A percentile compares a stretch with the other conserved stretches of the same genome.
phyloP scores from a whole-genome alignment of 345 rosid genomes.

The Excoecaria agallocha region DNA sequence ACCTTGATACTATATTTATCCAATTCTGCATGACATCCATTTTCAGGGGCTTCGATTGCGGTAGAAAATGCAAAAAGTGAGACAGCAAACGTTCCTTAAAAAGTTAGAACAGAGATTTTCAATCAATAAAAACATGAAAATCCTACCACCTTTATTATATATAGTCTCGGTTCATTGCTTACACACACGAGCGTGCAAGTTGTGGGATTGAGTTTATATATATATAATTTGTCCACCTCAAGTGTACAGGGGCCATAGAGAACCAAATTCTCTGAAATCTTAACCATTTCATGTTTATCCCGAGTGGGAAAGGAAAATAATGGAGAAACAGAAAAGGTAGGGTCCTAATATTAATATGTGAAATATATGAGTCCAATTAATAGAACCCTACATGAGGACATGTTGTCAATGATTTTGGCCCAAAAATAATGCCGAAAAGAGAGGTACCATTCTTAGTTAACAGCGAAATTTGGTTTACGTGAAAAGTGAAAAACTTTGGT shows the following conservation, averaged over 20 bases:
- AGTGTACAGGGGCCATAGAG: background rate
- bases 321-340: conserved; percentile 21
- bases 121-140: too few relatives aligned
- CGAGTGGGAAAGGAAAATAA: conserved; percentile 3
- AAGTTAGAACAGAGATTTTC: too few relatives aligned
- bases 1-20: too few relatives aligned
- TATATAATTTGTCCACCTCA: conserved; percentile 20
- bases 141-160: too few relatives aligned
- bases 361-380: background rate
- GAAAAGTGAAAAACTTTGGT: background rate
- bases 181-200: conserved; percentile 24
- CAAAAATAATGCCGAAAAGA: conserved; percentile 15
- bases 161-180: too few relatives aligned
- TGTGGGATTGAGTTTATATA: conserved; percentile 6
- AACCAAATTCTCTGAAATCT: conserved; percentile 10
- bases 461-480: background rate
- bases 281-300: conserved; percentile 14
- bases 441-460: conserved; percentile 1
- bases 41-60: too few relatives aligned
- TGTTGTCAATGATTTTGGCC: conserved; percentile 6
- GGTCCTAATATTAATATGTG: conserved; percentile 1
- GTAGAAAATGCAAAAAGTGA: too few relatives aligned
- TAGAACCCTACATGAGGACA: conserved; percentile 15
- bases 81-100: too few relatives aligned
- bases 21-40: too few relatives aligned